Evolutionary conservation across 768 basidiomycete genomes (phyloP).

Genomic region (Psilocybe subaeruginosa): DNA sequence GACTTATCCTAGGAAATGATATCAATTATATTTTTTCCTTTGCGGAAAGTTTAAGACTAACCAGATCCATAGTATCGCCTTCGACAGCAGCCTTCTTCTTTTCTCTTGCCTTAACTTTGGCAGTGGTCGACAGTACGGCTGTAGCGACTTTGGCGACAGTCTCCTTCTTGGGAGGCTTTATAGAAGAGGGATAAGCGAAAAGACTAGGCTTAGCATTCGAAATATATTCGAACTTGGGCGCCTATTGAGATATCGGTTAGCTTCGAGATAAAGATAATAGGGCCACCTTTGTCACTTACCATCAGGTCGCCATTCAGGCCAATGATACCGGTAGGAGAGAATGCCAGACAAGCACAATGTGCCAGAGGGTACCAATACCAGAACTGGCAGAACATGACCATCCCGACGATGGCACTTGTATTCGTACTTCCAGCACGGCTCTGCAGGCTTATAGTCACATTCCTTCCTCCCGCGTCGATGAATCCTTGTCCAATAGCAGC

Average conservation of each 20-base stretch:
- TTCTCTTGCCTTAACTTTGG: slow-evolving; percentile 94
- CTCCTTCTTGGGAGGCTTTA: slow-evolving; percentile 92
- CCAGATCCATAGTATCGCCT: slow-evolving; percentile 81
- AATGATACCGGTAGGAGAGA: slow-evolving; percentile 95
- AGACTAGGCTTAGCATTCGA: slow-evolving; percentile 90
- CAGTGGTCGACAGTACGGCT: slow-evolving; percentile 96
- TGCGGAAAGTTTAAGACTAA: slow-evolving; percentile 38
- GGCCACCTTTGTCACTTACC: slow-evolving; percentile 38
- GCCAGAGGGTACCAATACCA: slow-evolving; percentile 99
- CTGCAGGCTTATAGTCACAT: slow-evolving; percentile 92
- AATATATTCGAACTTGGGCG: slow-evolving; percentile 90
- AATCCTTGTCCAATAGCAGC: slow-evolving; percentile 95
- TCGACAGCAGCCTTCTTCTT: slow-evolving; percentile 89
- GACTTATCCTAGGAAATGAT: slow-evolving; percentile 35
- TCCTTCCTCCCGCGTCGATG: slow-evolving; percentile 96
- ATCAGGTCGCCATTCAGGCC: slow-evolving; percentile 86
- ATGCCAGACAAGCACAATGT: slow-evolving; percentile 89
- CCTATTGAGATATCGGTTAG: slow-evolving; percentile 44
- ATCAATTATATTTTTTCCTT: slow-evolving; percentile 18
- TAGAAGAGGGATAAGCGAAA: slow-evolving; percentile 88
- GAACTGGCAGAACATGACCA: slow-evolving; percentile 97
- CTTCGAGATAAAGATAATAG: not conserved
- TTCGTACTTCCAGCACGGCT: slow-evolving; percentile 93
- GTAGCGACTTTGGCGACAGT: slow-evolving; percentile 89
- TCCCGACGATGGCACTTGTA: slow-evolving; percentile 95